phyloP scores from a whole-genome alignment of 1,284 basidiomycete species.

The Cryptococcus wingfieldii region DNA sequence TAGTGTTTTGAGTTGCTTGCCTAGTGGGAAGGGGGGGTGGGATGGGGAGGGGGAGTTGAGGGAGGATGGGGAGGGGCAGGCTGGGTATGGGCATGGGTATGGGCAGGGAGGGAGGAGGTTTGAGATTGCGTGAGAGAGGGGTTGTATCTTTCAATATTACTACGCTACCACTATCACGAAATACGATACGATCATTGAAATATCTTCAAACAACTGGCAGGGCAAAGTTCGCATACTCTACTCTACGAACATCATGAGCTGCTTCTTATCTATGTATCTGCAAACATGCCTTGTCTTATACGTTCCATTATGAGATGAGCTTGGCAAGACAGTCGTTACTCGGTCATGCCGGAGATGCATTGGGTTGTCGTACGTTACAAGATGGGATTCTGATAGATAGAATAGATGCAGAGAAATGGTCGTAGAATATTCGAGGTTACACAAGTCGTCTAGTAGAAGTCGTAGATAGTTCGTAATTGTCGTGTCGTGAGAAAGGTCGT shows the following conservation, averaged over 20 bases:
- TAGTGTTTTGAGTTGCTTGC: conserved; percentile 17
- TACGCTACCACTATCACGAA: no score
- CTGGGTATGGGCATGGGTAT: background rate
- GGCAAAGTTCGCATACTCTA: background rate
- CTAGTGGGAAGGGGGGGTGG: background rate
- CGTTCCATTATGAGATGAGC: no score
- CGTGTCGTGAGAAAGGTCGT: no score
- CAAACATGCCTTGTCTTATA: no score
- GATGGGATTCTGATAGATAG: background rate
- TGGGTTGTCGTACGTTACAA: no score
- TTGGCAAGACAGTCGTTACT: background rate
- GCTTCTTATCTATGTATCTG: no score
- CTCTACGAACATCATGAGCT: no score
- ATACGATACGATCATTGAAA: no score
- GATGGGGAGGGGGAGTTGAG: conserved; percentile 5
- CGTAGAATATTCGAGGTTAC: background rate
- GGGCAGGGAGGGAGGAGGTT: conserved; percentile 4
- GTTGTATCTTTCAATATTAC: no score
- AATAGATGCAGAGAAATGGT: background rate
- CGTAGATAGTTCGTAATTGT: no score
- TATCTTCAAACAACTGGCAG: no score
- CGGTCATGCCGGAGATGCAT: background rate
- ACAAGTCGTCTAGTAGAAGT: no score
- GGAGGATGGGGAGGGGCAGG: background rate
- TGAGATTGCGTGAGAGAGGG: conserved; percentile 12